Evolutionary conservation across 2,329 filamentous ascomycete genomes (phyloP), one percentile per base, ranked within the genome.

Genomic region (Seiridium unicorne): DNA sequence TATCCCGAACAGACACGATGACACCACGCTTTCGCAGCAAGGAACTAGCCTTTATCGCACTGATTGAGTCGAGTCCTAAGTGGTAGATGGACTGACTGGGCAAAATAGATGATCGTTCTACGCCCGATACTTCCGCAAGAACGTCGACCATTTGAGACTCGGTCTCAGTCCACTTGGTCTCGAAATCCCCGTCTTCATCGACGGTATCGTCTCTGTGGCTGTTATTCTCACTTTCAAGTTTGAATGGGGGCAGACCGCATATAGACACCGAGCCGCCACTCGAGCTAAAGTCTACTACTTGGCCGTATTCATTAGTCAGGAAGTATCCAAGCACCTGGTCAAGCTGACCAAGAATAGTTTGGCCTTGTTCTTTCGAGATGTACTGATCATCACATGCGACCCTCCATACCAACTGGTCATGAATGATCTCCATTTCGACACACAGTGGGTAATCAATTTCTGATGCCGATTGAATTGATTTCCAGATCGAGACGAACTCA

Each of bases 31-130:
- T 89, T 47, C 85, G 87, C 3, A 97, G 77, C 6, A 93, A 78
- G 0, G 89, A 84, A 7, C 88, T 86, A 3, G 93, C 87, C 68
- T 95, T 96, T 76, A 97, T 95, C 1, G 92, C 89, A 64, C 89
- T 94, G 72, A 97, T 96, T 0, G 93, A 97, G 71, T 97, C 93
- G 1, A 97, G 84, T 0, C 93, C 93, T 1, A 97, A 81, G 63
- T 95, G 88, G 72, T 95, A 96, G 10, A 97, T 84, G 0, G 84
- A 91, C 55, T 87, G 84, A 1, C 80, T 77, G 59, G 80, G 81
- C 3, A 76, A 73, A 56, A 97, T 90, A 1, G 85, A 78, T 0
- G 79, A 69, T 18, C 79, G 73, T 0, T 87, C 77, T 0, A 89
- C 74, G 13, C 83, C 84, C 0, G 92, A 90, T 0, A 93, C 79